Percentiles rank a stretch among this genome's conserved stretches.
Evolutionary conservation across 257 asterid species (phyloP).

Genomic region (Jaltomata sinuosa): DNA sequence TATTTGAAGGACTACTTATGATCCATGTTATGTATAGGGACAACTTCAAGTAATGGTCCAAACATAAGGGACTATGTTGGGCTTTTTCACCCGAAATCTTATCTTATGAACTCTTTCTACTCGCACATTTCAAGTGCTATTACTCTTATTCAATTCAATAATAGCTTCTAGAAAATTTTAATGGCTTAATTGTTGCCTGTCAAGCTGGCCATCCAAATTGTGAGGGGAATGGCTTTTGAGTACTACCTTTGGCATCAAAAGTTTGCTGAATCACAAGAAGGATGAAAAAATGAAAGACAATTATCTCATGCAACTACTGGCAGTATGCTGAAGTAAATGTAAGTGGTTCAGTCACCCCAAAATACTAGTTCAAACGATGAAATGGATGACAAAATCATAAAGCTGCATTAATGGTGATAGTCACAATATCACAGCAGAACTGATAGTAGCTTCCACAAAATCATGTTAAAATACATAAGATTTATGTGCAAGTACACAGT

Average conservation of each 20-base stretch:
- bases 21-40: not conserved
- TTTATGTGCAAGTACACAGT: not conserved
- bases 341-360: not conserved
- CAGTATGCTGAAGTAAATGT: not conserved
- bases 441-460: not conserved
- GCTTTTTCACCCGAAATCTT: not conserved
- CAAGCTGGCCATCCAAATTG: not conserved
- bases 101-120: not conserved
- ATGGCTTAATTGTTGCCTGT: not conserved
- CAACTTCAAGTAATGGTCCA: not conserved
- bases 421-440: not conserved
- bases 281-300: not conserved
- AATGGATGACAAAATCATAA: not conserved
- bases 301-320: not conserved
- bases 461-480: not conserved
- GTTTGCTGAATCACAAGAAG: not conserved
- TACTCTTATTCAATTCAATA: not conserved
- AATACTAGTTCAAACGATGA: not conserved
- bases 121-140: not conserved
- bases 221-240: not conserved
- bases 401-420: not conserved
- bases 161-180: not conserved
- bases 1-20: not conserved
- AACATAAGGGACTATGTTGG: not conserved
- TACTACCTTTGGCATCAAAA: not conserved